Conservation (phyloP, 345 rosid species). For the Citrus cavaleriei region DNA sequence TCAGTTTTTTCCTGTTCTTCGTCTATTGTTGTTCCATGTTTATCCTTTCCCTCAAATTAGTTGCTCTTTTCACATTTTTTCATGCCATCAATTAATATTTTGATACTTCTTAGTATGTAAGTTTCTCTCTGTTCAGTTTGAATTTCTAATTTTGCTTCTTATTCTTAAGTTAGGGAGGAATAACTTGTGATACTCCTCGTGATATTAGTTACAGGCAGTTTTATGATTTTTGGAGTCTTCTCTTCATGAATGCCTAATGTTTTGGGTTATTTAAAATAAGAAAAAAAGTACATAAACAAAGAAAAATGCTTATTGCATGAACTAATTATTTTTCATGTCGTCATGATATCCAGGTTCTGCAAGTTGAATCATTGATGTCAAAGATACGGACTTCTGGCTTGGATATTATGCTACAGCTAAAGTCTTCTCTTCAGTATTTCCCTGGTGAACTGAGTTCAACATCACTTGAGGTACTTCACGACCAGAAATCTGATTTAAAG, state of each 20-base stretch:
- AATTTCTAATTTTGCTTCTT: not conserved
- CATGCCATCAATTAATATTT: not conserved
- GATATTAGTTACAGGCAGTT: not conserved
- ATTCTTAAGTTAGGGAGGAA: not conserved
- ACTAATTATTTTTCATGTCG: constrained; percentile 16
- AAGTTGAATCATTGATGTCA: constrained; percentile 62
- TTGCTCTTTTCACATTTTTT: not conserved
- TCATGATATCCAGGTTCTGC: constrained; percentile 58
- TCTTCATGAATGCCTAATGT: not conserved
- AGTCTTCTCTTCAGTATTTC: constrained; percentile 41
- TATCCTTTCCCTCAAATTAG: not conserved
- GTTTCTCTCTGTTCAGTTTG: not conserved
- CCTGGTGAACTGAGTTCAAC: constrained; percentile 64
- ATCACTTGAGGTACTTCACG: constrained; percentile 69
- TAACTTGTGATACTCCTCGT: not conserved
- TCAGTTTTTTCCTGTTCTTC: not conserved
- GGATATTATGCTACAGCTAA: constrained; percentile 58
- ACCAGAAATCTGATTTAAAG: constrained; percentile 4
- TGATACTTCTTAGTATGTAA: not conserved
- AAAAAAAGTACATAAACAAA: too few species aligned
- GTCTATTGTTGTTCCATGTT: not conserved
- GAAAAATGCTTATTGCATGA: not conserved
- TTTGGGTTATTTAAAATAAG: not conserved
- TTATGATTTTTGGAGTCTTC: not conserved
- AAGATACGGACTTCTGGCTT: constrained; percentile 56